These are phyloP conservation scores for Hortaea sp. DNA, from an alignment of 2,329 filamentous ascomycete species.

Conservation along the genomic window DNA sequence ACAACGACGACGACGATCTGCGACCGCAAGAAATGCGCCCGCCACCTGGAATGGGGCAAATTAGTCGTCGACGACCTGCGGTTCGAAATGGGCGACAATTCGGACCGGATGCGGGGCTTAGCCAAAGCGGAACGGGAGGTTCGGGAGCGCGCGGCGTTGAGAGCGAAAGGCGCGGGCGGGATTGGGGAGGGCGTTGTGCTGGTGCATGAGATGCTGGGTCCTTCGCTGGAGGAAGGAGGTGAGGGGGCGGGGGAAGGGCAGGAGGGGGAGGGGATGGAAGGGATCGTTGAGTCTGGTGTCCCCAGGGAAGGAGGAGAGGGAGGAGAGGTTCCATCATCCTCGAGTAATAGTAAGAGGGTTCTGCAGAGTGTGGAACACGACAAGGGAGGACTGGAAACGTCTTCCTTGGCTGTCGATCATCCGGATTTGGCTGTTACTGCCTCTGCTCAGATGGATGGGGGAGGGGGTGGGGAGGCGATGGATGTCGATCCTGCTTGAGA, in stretches of 20 bases:
- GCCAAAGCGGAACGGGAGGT: constrained; percentile 38
- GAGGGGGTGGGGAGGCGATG: no score
- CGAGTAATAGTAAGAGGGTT: no score
- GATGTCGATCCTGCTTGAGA: no score
- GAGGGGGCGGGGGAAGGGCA: not conserved
- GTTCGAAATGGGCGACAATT: constrained; percentile 37
- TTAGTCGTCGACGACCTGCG: constrained; percentile 37
- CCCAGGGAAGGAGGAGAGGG: no score
- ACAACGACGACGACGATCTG: constrained; percentile 20
- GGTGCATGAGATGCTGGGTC: constrained; percentile 5
- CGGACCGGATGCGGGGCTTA: constrained; percentile 34
- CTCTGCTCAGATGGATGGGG: no score
- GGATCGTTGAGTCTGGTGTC: no score
- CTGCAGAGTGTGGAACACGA: no score
- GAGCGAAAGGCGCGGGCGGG: constrained; percentile 15
- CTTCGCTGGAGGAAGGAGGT: not conserved
- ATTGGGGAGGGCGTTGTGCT: constrained; percentile 5
- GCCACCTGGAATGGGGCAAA: constrained; percentile 41
- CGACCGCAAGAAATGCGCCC: constrained; percentile 38
- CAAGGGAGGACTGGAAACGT: no score
- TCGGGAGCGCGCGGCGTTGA: constrained; percentile 31
- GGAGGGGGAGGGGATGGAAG: not conserved
- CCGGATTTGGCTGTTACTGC: no score
- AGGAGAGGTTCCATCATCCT: no score
- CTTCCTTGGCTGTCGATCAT: no score